These are phyloP conservation scores for Chaetoceros muelleri DNA, from an alignment of 108 stramenopile genomes.

Conservation along the genomic window DNA sequence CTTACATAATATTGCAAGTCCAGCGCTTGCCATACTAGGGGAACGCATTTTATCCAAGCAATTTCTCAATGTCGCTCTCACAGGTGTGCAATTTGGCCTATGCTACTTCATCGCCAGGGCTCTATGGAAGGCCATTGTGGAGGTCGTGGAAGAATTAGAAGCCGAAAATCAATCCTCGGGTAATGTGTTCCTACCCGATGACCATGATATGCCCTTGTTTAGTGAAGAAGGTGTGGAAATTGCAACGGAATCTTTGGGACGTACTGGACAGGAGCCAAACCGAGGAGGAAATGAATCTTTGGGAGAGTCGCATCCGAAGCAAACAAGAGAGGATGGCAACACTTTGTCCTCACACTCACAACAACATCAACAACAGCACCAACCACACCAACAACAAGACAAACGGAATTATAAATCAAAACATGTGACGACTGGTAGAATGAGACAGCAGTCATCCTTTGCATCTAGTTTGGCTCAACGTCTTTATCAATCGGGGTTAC, in stretches of 20 bases:
- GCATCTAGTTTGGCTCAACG: conserved; percentile 12
- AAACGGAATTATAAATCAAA: too few relatives aligned
- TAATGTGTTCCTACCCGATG: conserved; percentile 27
- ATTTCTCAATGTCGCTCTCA: background rate
- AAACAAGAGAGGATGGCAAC: background rate
- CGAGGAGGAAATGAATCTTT: background rate
- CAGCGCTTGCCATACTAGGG: background rate
- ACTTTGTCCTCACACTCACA: background rate
- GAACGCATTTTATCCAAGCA: background rate
- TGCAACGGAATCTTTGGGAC: background rate
- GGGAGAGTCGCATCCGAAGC: too few relatives aligned
- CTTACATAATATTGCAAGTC: too few relatives aligned
- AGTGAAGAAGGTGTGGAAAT: conserved; percentile 7
- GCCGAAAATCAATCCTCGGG: conserved; percentile 9
- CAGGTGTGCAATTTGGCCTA: conserved; percentile 12
- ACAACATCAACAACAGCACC: background rate
- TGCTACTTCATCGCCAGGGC: conserved; percentile 12
- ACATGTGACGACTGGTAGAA: too few relatives aligned
- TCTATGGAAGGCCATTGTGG: conserved; percentile 15
- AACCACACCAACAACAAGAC: conserved; percentile 9
- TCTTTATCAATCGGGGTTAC: conserved; percentile 19
- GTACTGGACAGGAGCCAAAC: background rate
- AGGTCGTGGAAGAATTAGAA: conserved; percentile 24
- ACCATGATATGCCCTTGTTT: conserved; percentile 26
- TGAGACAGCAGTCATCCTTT: too few relatives aligned